Percentiles rank a stretch among this genome's conserved stretches.
These are phyloP conservation scores for Herpetospermum pedunculosum DNA, from an alignment of 306 rosid species.

Conservation along the genomic window DNA sequence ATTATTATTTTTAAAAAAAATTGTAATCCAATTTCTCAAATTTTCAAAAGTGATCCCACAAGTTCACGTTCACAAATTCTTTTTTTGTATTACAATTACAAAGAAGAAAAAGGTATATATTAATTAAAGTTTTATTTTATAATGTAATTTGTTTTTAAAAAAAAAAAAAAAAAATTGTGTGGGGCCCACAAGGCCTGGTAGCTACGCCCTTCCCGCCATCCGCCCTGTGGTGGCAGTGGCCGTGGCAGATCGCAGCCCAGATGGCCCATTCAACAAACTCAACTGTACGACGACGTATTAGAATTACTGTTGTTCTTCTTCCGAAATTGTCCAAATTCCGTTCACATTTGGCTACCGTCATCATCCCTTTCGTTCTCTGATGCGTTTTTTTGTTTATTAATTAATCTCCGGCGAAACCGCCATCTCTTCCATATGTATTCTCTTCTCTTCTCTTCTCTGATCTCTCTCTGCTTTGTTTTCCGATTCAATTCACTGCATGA, in stretches of 20 bases:
- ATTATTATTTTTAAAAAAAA: too few species aligned
- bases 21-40: neutral
- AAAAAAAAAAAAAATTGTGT: neutral
- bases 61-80: neutral
- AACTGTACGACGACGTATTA: conserved; percentile 4
- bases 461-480: neutral
- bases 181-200: neutral
- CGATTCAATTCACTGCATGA: neutral
- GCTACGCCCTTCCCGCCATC: neutral
- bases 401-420: neutral
- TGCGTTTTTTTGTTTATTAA: neutral
- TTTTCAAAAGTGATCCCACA: neutral
- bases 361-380: neutral
- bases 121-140: too few species aligned
- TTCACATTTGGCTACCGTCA: neutral
- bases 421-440: conserved; percentile 8
- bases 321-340: neutral
- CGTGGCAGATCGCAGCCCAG: neutral
- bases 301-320: neutral
- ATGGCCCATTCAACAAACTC: conserved; percentile 5
- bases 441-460: neutral
- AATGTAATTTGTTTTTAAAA: too few species aligned
- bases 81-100: too few species aligned
- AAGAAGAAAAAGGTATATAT: neutral
- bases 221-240: neutral